Evolutionary conservation across 345 rosid species (phyloP).

Genomic region (Sonneratia caseolaris): DNA sequence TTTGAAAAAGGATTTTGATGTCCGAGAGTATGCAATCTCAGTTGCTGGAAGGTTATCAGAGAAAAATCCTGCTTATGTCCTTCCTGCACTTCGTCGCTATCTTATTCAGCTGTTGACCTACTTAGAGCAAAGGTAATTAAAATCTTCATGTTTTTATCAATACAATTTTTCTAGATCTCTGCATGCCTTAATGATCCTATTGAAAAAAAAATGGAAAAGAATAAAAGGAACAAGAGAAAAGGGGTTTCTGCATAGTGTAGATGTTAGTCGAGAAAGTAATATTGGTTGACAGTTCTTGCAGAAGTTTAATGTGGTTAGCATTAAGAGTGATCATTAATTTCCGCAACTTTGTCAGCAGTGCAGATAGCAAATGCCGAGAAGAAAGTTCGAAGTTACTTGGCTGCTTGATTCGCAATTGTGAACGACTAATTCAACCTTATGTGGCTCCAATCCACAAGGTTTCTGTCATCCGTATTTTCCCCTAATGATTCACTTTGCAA

Average conservation of each 20-base stretch:
- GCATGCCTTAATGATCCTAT: background rate
- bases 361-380: constrained; percentile 93
- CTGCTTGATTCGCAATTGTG: constrained; percentile 94
- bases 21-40: constrained; percentile 90
- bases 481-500: constrained; percentile 1
- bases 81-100: constrained; percentile 99
- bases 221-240: background rate
- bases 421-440: constrained; percentile 79
- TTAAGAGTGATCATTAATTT: constrained; percentile 19
- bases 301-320: background rate
- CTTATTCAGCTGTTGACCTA: constrained; percentile 93
- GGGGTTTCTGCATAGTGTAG: background rate
- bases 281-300: background rate
- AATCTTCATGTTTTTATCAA: background rate
- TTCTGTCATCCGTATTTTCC: constrained; percentile 6
- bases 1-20: constrained; percentile 65
- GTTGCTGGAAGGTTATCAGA: constrained; percentile 92
- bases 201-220: background rate
- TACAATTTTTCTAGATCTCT: background rate
- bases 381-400: constrained; percentile 97
- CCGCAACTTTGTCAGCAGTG: constrained; percentile 63
- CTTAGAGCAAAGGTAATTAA: constrained; percentile 77
- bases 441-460: constrained; percentile 98
- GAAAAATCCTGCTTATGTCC: constrained; percentile 97
- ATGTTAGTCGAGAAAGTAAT: background rate